phyloP scores from a whole-genome alignment of 1,284 basidiomycete species.

The Irpex lacteus region DNA sequence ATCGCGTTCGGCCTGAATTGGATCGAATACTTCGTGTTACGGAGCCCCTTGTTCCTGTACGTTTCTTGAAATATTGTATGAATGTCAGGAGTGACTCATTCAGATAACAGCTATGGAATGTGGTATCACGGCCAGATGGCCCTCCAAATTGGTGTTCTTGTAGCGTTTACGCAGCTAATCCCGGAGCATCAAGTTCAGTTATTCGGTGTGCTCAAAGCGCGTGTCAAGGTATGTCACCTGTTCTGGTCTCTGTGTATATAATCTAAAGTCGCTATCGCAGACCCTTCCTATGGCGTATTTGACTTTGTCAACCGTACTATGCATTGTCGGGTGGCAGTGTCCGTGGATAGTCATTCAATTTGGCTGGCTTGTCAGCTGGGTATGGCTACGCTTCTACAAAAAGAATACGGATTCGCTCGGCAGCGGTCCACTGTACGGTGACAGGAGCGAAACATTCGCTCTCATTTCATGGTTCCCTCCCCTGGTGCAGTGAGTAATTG shows the following conservation, averaged over 20 bases:
- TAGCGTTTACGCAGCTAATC: constrained; percentile 96
- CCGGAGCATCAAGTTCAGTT: constrained; percentile 97
- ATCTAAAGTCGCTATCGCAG: constrained; percentile 37
- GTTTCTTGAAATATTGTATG: constrained; percentile 28
- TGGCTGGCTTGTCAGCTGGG: constrained; percentile 95
- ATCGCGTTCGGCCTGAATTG: constrained; percentile 84
- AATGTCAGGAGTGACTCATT: not conserved
- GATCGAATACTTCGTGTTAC: constrained; percentile 71
- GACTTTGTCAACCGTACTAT: constrained; percentile 87
- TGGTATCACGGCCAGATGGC: constrained; percentile 92
- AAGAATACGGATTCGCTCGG: constrained; percentile 64
- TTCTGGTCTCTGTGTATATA: constrained; percentile 3
- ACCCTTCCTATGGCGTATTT: constrained; percentile 92
- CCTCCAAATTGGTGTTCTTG: constrained; percentile 86
- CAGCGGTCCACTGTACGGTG: constrained; percentile 73
- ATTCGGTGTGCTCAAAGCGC: constrained; percentile 79
- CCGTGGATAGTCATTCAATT: constrained; percentile 98
- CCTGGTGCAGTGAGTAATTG: constrained; percentile 71
- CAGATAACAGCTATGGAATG: constrained; percentile 71
- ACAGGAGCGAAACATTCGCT: constrained; percentile 95
- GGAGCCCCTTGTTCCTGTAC: constrained; percentile 74
- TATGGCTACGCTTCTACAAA: constrained; percentile 97
- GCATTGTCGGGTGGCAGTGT: constrained; percentile 84
- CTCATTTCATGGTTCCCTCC: constrained; percentile 97
- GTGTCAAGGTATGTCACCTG: constrained; percentile 76